Base-by-base conservation (phyloP, 768 basidiomycete genomes). In the Xerocomus brunneocitrinus region DNA sequence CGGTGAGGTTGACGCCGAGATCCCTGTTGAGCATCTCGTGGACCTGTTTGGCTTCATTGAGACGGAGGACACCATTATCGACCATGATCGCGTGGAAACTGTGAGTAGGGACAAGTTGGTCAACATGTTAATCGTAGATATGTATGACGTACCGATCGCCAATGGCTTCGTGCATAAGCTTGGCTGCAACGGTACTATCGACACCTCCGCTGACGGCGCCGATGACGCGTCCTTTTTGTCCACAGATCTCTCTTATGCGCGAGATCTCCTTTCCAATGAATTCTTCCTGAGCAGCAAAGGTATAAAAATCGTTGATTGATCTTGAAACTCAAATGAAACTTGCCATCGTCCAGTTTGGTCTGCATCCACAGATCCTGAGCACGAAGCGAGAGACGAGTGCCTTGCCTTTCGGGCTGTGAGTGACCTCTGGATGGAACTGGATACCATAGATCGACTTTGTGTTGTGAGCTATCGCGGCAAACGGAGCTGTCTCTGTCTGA, bases 11-110 rank as follows among this genome's bases (percentile, higher is more conserved):
- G 60, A 99, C 92, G 43, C 95, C 95, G 51, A 99, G 84, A 64
- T 98, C 82, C 65, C 83, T 82, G 71, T 87, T 91, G 48, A 99
- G 80, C 94, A 95, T 98, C 61, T 87, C 83, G 70, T 95, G 70
- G 14, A 99, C 97, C 69, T 97, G 93, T 49, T 80, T 66, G 9
- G 86, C 94, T 69, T 99, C 97, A 65, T 98, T 87, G 59, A 88
- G 72, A 49, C 97, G 89, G 10, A 99, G 79, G 28, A 98, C 95
- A 53, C 97, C 97, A 65, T 99, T 99, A 72, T 98, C 95, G 41
- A 98, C 97, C 94, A 98, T 95, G 74, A 98, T 97, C 9, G 95
- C 97, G 65, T 95, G 97, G 79, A 99, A 99, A 55, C 95, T 95
- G 30, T 62, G 8, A 31, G 30, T 31, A 8, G 8, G 8, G 7